A percentile compares a stretch with the other conserved stretches of the same genome.
Conservation (phyloP, 2,329 filamentous ascomycete genomes). For the Phyllosticta paracitricarpa region DNA sequence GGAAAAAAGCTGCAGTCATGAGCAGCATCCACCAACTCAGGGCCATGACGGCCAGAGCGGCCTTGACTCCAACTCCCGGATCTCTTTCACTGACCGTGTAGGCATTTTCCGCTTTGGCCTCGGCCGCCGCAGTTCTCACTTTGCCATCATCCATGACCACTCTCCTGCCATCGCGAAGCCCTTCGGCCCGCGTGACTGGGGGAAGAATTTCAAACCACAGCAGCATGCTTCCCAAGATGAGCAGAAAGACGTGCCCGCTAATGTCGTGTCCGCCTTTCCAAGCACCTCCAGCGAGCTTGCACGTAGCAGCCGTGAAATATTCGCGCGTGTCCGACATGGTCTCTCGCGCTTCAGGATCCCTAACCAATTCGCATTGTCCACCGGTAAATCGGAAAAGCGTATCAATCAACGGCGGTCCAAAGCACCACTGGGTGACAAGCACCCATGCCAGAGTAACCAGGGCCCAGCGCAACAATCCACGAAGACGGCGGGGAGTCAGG, state of each 20-base stretch:
- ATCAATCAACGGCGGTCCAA: slow-evolving; percentile 83
- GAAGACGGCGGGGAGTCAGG: slow-evolving; percentile 38
- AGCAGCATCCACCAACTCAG: slow-evolving; percentile 91
- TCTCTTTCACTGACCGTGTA: slow-evolving; percentile 16
- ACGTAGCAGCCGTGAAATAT: slow-evolving; percentile 65
- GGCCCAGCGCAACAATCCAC: slow-evolving; percentile 58
- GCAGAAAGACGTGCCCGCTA: slow-evolving; percentile 86
- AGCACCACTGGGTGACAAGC: slow-evolving; percentile 91
- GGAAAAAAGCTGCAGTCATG: slow-evolving; percentile 98
- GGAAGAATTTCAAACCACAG: slow-evolving; percentile 71
- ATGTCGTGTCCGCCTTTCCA: slow-evolving; percentile 97
- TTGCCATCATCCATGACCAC: slow-evolving; percentile 59
- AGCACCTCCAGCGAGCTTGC: slow-evolving; percentile 67
- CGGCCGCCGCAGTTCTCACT: slow-evolving; percentile 37
- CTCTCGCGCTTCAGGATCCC: slow-evolving; percentile 38
- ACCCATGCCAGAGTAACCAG: slow-evolving; percentile 72
- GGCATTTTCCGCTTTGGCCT: slow-evolving; percentile 23
- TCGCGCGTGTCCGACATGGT: slow-evolving; percentile 34
- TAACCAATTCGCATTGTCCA: slow-evolving; percentile 62
- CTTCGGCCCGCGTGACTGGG: slow-evolving; percentile 40
- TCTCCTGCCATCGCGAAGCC: slow-evolving; percentile 50
- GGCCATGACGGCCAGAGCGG: slow-evolving; percentile 48
- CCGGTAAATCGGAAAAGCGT: slow-evolving; percentile 82
- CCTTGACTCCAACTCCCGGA: slow-evolving; percentile 44
- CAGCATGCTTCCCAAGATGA: slow-evolving; percentile 75